Percentiles rank a stretch among this genome's conserved stretches.
These are phyloP conservation scores for Salix arbutifolia DNA, from an alignment of 345 rosid species.

Conservation along the genomic window DNA sequence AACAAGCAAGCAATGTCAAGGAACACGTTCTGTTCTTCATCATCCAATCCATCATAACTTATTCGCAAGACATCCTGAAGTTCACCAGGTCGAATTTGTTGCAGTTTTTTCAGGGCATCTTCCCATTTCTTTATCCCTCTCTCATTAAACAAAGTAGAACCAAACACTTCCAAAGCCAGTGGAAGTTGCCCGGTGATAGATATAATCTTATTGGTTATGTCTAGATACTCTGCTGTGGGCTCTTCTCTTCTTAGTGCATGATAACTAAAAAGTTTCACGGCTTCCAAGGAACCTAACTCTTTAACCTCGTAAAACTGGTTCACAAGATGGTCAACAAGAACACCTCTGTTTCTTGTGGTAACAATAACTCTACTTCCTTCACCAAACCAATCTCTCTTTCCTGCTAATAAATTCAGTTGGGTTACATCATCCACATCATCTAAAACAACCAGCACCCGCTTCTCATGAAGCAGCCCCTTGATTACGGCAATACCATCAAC, in stretches of 20 bases:
- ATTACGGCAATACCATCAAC: conserved; percentile 21
- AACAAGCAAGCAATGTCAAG: conserved; percentile 76
- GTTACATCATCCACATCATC: conserved; percentile 50
- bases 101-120: conserved; percentile 41
- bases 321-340: conserved; percentile 28
- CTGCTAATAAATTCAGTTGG: conserved; percentile 46
- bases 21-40: conserved; percentile 42
- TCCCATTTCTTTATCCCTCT: conserved; percentile 50
- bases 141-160: conserved; percentile 48
- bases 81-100: conserved; percentile 14
- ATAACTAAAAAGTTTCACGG: conserved; percentile 51
- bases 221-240: conserved; percentile 31
- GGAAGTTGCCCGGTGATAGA: conserved; percentile 47
- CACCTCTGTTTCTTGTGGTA: conserved; percentile 50
- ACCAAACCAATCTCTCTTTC: conserved; percentile 39
- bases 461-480: conserved; percentile 17
- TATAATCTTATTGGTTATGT: conserved; percentile 40
- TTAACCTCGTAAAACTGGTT: conserved; percentile 41
- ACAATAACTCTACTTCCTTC: conserved; percentile 52
- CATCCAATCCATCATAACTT: conserved; percentile 53
- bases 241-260: conserved; percentile 54
- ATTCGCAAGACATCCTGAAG: conserved; percentile 46
- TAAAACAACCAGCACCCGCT: conserved; percentile 41
- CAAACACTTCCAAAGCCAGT: conserved; percentile 76
- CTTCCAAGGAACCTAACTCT: conserved; percentile 29